A percentile compares a stretch with the other conserved stretches of the same genome.
phyloP scores from a whole-genome alignment of 352 stramenopile species.

The Globisporangium parvum region DNA sequence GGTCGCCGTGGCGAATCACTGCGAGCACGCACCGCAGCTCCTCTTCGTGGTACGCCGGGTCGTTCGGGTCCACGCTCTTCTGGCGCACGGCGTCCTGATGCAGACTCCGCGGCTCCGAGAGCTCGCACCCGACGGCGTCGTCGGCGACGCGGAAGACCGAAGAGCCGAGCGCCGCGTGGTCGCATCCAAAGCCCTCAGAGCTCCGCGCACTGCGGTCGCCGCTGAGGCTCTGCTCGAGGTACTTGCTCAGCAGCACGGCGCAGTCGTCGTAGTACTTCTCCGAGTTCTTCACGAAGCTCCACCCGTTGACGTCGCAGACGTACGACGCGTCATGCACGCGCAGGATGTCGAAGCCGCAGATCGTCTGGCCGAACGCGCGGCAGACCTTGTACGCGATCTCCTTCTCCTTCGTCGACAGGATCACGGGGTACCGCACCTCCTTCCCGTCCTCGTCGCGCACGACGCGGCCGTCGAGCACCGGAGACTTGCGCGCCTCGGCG shows the following conservation, averaged over 20 bases:
- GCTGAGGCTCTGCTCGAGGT: constrained; percentile 58
- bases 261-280: constrained; percentile 99
- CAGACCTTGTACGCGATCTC: constrained; percentile 94
- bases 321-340: constrained; percentile 90
- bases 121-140: constrained; percentile 34
- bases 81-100: constrained; percentile 16
- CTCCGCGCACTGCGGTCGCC: constrained; percentile 8
- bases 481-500: constrained; percentile 98
- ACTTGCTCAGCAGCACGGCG: constrained; percentile 89
- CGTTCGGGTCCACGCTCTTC: constrained; percentile 18
- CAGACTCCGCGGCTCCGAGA: constrained; percentile 50
- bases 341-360: constrained; percentile 99
- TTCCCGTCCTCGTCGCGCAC: constrained; percentile 96
- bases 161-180: constrained; percentile 48
- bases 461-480: constrained; percentile 98
- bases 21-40: constrained; percentile 98
- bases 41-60: constrained; percentile 74
- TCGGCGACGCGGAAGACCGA: constrained; percentile 56
- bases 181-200: constrained; percentile 42
- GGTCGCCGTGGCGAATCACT: constrained; percentile 98
- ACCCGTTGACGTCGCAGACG: constrained; percentile 99
- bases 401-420: constrained; percentile 98
- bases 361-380: constrained; percentile 80
- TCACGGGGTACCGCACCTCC: constrained; percentile 98
- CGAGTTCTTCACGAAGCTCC: constrained; percentile 99